Conservation (phyloP, 352 stramenopile species). For the Pythium grandisporangium region DNA sequence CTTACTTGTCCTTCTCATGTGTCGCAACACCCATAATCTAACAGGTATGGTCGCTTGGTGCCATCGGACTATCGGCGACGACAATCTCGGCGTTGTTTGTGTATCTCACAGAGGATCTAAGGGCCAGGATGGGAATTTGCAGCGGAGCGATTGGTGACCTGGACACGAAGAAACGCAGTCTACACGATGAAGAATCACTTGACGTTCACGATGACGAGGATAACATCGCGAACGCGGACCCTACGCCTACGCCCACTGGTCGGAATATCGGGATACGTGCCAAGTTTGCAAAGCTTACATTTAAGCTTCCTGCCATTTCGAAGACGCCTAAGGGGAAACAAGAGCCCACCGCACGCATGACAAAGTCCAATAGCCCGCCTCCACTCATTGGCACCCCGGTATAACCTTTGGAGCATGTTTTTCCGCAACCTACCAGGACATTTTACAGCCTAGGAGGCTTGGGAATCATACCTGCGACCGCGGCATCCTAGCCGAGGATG, state of each 20-base stretch:
- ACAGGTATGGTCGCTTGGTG: constrained; percentile 46
- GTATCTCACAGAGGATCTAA: constrained; percentile 44
- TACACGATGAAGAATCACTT: background rate
- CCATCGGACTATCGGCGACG: constrained; percentile 30
- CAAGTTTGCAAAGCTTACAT: background rate
- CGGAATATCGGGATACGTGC: background rate
- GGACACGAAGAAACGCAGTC: background rate
- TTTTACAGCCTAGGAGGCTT: no score
- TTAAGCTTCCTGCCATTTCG: background rate
- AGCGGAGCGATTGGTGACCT: background rate
- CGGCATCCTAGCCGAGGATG: no score
- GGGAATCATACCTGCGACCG: no score
- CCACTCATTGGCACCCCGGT: no score
- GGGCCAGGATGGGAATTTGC: constrained; percentile 17
- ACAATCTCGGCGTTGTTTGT: constrained; percentile 28
- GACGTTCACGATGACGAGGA: no score
- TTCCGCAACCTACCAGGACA: no score
- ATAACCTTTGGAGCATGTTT: no score
- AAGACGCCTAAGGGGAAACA: background rate
- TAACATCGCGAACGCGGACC: no score
- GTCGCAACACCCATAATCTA: no score
- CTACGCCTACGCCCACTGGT: background rate
- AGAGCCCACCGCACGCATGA: background rate
- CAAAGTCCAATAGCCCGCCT: background rate
- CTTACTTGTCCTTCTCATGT: no score